Evolutionary conservation across 495 filamentous ascomycete species (phyloP), one percentile per base, ranked within the genome.

Genomic region (Chaetomidium leptoderma): DNA sequence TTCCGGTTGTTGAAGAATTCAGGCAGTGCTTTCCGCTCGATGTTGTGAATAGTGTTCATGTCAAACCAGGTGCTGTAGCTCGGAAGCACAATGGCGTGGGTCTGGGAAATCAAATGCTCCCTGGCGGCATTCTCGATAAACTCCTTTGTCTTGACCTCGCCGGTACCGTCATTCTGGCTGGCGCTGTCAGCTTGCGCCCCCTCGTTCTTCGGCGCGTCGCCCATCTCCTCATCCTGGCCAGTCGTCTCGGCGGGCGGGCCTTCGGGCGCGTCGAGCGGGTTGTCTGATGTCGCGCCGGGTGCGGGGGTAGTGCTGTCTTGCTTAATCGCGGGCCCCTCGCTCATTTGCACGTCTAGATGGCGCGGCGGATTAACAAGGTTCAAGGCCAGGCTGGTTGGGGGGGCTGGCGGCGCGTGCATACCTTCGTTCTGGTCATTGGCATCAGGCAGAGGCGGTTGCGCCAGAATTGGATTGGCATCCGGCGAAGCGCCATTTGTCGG

Each of bases 1-100:
- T 98, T 98, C 39, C 95, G 83, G 71, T 83, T 90, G 75, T 97
- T 97, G 81, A 98, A 98, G 72, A 96, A 98, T 72, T 98, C 93
- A 2, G 92, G 91, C 51, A 98, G 74, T 8, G 89, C 89, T 68
- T 95, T 97, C 65, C 86, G 84, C 78, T 98, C 93, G 62, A 95
- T 87, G 39, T 80, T 79, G 70, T 96, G 86, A 62, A 97, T 85
- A 24, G 81, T 79, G 70, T 92, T 89, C 92, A 97, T 96, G 72
- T 98, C 95, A 69, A 98, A 98, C 93, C 93, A 98, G 26, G 86
- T 88, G 60, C 90, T 92, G 67, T 97, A 98, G 66, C 90, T 96
- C 16, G 93, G 93, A 5, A 98, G 83, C 56, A 98, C 91, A 62
- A 97, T 96, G 42, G 90, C 81, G 69, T 96, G 91, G 53, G 90